Base-by-base conservation (phyloP, 31 red algal genomes). In the Pterothamnion heteromorphum region DNA sequence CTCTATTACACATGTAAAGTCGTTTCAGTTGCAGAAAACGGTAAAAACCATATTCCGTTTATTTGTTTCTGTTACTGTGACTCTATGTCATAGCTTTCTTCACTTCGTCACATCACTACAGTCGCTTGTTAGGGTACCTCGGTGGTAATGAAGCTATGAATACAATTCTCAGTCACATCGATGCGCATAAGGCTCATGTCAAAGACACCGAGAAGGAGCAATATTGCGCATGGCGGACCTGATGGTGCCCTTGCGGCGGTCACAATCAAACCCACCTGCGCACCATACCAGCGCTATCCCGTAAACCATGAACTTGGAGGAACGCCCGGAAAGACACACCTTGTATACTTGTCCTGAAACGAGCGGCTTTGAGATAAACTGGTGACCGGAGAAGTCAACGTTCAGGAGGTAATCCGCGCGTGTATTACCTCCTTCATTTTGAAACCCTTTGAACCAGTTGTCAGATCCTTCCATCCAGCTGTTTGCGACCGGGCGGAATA, bases 381-480 rank as follows among this genome's bases (percentile, higher is more conserved):
- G 78, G 43, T 95, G 94, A 26, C 80, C 44, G 43, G 93, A 80
- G 44, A 82, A 89, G 57, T 95, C 94, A 44, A 93, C 83, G 4
- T 43, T 93, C 3, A 80, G 34, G n/a, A 92, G 9, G 33, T 89
- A 76, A 44, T 87, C 74, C 1, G 87, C 82, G 30, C 27, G 31
- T n/a, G 36, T 38, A 35, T 93, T 93, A 0, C 91, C 92, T 27
- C 91, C 91, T 20, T 27, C 35, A 82, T 95, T 95, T 36, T 95
- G 94, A 36, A 91, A 95, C 23, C 37, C 91, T 89, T 95, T 95
- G 88, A 82, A 74, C 74, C 82, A 95, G 0, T 57, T 89, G 35
- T 43, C 41, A 28, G 86, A 80, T n/a, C 51, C 51, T 21, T 87
- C 94, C 0, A 3, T 18, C 43, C 91, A 35, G 36, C 28, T 57